Conservation (phyloP, 1,284 basidiomycete species). For the Cryptococcus sp. region DNA sequence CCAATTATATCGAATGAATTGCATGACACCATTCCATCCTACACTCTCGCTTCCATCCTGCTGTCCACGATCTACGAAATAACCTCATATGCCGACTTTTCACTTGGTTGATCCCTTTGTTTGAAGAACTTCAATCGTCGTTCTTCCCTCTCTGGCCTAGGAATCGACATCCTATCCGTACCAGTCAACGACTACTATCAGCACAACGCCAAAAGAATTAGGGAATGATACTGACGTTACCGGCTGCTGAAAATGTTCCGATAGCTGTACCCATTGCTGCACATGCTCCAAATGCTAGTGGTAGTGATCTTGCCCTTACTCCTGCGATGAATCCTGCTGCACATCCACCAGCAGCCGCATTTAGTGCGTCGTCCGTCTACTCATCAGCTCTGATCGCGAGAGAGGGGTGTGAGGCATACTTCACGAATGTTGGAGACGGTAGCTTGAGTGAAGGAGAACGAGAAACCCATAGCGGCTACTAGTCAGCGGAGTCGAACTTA, state of each 20-base stretch:
- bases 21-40: too few relatives aligned
- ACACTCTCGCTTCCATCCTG: too few relatives aligned
- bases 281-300: slow-evolving; percentile 76
- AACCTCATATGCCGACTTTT: slow-evolving; percentile 18
- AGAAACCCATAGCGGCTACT: slow-evolving; percentile 82
- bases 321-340: slow-evolving; percentile 90
- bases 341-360: slow-evolving; percentile 82
- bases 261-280: slow-evolving; percentile 72
- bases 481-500: slow-evolving; percentile 2
- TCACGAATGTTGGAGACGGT: slow-evolving; percentile 74
- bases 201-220: neutral
- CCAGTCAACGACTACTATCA: slow-evolving; percentile 28
- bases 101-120: slow-evolving; percentile 35
- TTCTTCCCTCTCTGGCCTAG: slow-evolving; percentile 50
- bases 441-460: slow-evolving; percentile 78
- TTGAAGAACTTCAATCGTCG: slow-evolving; percentile 52
- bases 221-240: slow-evolving; percentile 47
- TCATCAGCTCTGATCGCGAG: slow-evolving; percentile 7
- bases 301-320: slow-evolving; percentile 76
- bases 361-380: slow-evolving; percentile 70
- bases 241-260: slow-evolving; percentile 79
- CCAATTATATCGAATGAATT: too few relatives aligned
- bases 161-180: slow-evolving; percentile 32
- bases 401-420: slow-evolving; percentile 19
- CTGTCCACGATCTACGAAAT: too few relatives aligned